A percentile compares a stretch with the other conserved stretches of the same genome.
phyloP scores from a whole-genome alignment of 2,329 filamentous ascomycete genomes.

The Nannizzia gypsea region DNA sequence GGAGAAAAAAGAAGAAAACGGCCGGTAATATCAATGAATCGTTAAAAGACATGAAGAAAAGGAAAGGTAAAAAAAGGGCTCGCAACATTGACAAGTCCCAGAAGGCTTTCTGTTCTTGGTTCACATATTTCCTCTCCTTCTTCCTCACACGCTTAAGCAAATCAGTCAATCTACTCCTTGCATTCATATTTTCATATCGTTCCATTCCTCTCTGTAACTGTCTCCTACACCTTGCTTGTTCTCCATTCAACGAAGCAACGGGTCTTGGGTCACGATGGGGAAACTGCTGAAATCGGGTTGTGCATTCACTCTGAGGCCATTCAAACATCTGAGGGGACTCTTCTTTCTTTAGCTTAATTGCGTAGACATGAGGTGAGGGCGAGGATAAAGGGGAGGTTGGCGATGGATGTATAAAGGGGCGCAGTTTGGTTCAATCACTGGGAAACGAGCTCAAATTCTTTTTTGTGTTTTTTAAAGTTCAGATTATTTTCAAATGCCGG shows the following conservation, averaged over 20 bases:
- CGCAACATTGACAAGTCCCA: background rate
- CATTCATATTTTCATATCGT: no score
- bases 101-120: background rate
- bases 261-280: background rate
- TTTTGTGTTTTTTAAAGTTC: constrained; percentile 1
- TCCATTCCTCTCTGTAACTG: no score
- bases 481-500: background rate
- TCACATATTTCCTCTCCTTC: background rate
- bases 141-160: background rate
- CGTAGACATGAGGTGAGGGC: background rate
- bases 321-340: background rate
- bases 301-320: background rate
- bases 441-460: constrained; percentile 3
- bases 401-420: background rate
- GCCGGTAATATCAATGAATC: constrained; percentile 2
- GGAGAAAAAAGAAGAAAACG: background rate
- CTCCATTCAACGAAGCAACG: background rate
- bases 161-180: no score
- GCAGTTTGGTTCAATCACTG: background rate
- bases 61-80: background rate
- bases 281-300: no score
- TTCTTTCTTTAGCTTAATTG: background rate
- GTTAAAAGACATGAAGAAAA: constrained; percentile 1
- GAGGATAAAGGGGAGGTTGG: no score
- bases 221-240: background rate